Evolutionary conservation across 2,329 filamentous ascomycete genomes (phyloP).

Genomic region (Paraphaeosphaeria minitans): DNA sequence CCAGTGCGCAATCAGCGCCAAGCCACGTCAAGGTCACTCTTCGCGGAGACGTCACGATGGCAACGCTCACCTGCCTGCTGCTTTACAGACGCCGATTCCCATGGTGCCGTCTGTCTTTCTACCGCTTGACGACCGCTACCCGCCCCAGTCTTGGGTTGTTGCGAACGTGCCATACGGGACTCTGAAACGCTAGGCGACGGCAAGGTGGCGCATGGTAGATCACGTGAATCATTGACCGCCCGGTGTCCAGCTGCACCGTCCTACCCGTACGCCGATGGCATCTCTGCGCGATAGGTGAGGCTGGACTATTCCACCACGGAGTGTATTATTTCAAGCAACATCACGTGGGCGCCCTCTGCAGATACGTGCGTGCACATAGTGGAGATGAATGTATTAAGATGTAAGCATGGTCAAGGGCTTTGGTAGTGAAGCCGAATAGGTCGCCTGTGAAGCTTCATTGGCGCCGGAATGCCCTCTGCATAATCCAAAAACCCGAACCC

Average conservation of each 20-base stretch:
- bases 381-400: conserved; percentile 33
- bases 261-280: not conserved
- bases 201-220: conserved; percentile 5
- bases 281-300: not conserved
- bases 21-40: conserved; percentile 6
- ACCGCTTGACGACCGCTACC: not conserved
- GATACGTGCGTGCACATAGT: conserved; percentile 14
- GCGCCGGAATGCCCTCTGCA: conserved; percentile 12
- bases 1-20: conserved; percentile 11
- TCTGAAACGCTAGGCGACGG: not conserved
- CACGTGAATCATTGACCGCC: not conserved
- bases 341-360: not conserved
- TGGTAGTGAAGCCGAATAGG: conserved; percentile 16
- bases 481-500: conserved; percentile 21
- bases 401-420: conserved; percentile 16
- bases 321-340: not conserved
- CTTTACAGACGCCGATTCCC: not conserved
- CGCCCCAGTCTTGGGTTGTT: not conserved
- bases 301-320: not conserved
- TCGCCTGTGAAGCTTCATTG: conserved; percentile 22
- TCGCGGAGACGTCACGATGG: conserved; percentile 8
- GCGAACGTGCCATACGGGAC: not conserved
- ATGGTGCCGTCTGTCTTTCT: not conserved
- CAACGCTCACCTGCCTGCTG: not conserved
- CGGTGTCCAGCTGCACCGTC: not conserved